These are phyloP conservation scores for Triticum urartu DNA, from an alignment of 176 grass and related monocot genomes.

Conservation along the genomic window DNA sequence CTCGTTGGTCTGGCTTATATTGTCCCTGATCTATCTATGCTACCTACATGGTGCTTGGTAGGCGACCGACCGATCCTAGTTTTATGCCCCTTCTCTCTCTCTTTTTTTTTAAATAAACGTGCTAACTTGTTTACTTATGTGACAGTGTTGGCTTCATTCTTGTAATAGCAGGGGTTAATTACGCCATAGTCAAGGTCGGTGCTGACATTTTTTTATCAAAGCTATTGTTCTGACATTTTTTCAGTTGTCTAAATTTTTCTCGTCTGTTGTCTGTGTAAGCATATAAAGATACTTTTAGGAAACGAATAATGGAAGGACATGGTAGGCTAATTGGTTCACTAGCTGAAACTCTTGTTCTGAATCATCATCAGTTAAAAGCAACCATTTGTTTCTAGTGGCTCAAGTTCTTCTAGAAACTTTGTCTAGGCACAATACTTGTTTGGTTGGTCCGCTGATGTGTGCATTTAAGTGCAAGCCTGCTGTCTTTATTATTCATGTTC, in stretches of 20 bases:
- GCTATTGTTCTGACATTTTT: not conserved
- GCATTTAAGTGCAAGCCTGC: not conserved
- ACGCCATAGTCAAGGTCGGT: slow-evolving; percentile 77
- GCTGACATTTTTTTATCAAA: not conserved
- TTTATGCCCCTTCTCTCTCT: not conserved
- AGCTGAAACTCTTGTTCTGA: not conserved
- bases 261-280: not conserved
- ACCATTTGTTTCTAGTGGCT: not conserved
- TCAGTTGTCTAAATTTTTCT: not conserved
- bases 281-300: not conserved
- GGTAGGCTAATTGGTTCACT: not conserved
- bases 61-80: not conserved
- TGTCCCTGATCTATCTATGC: slow-evolving; percentile 72
- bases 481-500: not conserved
- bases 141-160: slow-evolving; percentile 81
- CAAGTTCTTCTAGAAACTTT: not conserved
- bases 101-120: not conserved
- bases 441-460: not conserved
- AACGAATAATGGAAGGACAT: not conserved
- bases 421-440: not conserved
- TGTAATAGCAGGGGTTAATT: slow-evolving; percentile 65
- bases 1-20: slow-evolving; percentile 72
- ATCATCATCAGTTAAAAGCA: not conserved
- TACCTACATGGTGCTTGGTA: slow-evolving; percentile 98
- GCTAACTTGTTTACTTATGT: slow-evolving; percentile 31